Evolutionary conservation across 768 basidiomycete species (phyloP), one percentile per base, ranked within the genome.

Genomic region (Cubamyces lactineus): DNA sequence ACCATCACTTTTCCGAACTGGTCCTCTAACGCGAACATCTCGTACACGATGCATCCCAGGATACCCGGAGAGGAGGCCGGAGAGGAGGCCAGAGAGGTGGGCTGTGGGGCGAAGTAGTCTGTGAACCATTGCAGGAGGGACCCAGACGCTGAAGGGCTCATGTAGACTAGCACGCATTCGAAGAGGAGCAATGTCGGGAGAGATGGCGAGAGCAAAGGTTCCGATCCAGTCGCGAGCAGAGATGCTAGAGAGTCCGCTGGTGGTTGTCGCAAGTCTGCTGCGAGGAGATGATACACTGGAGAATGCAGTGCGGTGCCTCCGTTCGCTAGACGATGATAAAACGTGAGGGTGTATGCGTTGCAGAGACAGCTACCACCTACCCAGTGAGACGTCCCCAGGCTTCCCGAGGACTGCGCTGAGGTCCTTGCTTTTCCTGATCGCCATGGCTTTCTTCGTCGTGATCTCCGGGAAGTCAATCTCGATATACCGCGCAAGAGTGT

Each of bases 151-250:
- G 75, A 70, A 0, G 91, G 86, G 0, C 77, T 69, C 82, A 98
- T 91, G 75, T 99, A 98, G 15, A 86, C 94, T 57, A 97, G 82
- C 17, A 98, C 91, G 67, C 96, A 98, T 80, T 98, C 96, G 63
- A 93, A 94, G 9, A 98, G 76, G 23, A 98, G 78, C 2, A 98
- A 82, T 0, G 94, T 96, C 3, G 96, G 94, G 13, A 86, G 69
- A 1, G 78, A 67, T 0, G 84, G 79, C 16, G 89, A 87, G 38
- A 96, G 78, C 17, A 85, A 61, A 9, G 78, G 66, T 8, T 64
- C 57, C 2, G 66, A 61, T 41, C 70, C 68, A 28, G 71, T 71
- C 12, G 64, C 58, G 3, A 80, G 67, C 23, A 83, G 72, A 0
- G 74, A 69, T 7, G 75, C 75, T 8, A 94, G 74, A 11, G 78